Evolutionary conservation across 2,329 filamentous ascomycete species (phyloP), one percentile per base, ranked within the genome.

Genomic region (Didymella pomorum): DNA sequence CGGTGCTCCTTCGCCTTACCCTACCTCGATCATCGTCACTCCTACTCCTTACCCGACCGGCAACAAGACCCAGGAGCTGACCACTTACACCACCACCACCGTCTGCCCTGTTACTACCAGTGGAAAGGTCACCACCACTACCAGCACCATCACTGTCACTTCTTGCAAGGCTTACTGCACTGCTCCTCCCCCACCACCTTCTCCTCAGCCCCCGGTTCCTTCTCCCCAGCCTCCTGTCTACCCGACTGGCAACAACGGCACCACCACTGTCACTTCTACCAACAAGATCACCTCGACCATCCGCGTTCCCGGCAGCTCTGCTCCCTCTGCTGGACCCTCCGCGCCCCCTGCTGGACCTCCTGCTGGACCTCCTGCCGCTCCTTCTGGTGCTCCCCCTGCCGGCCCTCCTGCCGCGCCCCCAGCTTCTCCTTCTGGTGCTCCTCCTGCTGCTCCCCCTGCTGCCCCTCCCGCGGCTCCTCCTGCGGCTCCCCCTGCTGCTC

Each of bases 11-110:
- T 11, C 18, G 16, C 29, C 45, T 25, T 60, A 52, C 49, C 49
- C 56, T 10, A 58, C 53, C 25, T 43, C 41, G 7, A 33, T 57
- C 58, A 49, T 23, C n/a, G 29, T 49, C 39, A 56, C 33, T 9
- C 56, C 46, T 41, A 50, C 50, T 16, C 47, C 56, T 33, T 61
- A 53, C 48, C 54, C 58, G n/a, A 10, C 28, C 31, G 26, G 29
- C 23, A 51, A 46, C 47, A 39, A 52, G 31, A 52, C 41, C 43
- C 44, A 52, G 39, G 43, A 55, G 23, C 9, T 48, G 29, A 49
- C 47, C 29, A 55, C 54, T 14, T 57, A 46, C 56, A 58, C 43
- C 25, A 55, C 60, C n/a, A 61, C 55, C 21, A 60, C 51, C 20
- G 33, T 51, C 28, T 57, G 41, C 55, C 44, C 58, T 20, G 5